Base-by-base conservation (phyloP, 768 basidiomycete genomes). In the Rhodotorula babjevae region DNA sequence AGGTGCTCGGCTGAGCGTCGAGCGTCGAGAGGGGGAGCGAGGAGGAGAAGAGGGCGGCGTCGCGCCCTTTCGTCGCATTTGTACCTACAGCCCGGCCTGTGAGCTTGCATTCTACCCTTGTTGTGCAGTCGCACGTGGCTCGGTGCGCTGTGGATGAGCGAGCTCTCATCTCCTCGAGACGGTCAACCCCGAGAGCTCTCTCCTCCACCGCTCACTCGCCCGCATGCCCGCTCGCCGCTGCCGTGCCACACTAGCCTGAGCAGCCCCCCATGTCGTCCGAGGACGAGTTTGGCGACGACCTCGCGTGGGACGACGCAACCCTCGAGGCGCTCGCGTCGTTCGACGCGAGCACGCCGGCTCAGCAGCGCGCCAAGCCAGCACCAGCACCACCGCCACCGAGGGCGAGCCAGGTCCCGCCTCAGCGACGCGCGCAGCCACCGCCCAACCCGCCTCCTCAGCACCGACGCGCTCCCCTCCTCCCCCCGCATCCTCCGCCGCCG, bases 1-100 rank as follows among this genome's bases (percentile, higher is more conserved):
- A 77, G 18, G 77, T 75, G 42, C 67, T 77, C 12, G 76, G 76
- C 3, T 77, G 64, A 69, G 44, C 18, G 21, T 16, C 12, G 50
- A n/a, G n/a, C n/a, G n/a, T n/a, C n/a, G n/a, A 40, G 63, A 16
- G 62, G 44, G 14, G 44, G 14, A 18, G 44, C 44, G 44, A 46
- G 44, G 44, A 46, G 44, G 44, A 18, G 44, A 46, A 15, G 44
- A 18, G 18, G 44, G 44, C 12, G 44, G 44, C 44, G 36, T 36
- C 36, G 9, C 5, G 36, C 36, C 9, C 36, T 36, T 9, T 9
- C 9, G 36, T 9, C 36, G 36, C 36, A 36, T 9, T 36, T 36
- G 36, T 36, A 36, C 36, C 36, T 36, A 36, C 36, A 36, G 36
- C 36, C 36, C 36, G 36, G 36, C 9, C 36, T 4, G 4, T 36